Evolutionary conservation across 495 filamentous ascomycete species (phyloP).

Genomic region (Aspergillus baeticus): DNA sequence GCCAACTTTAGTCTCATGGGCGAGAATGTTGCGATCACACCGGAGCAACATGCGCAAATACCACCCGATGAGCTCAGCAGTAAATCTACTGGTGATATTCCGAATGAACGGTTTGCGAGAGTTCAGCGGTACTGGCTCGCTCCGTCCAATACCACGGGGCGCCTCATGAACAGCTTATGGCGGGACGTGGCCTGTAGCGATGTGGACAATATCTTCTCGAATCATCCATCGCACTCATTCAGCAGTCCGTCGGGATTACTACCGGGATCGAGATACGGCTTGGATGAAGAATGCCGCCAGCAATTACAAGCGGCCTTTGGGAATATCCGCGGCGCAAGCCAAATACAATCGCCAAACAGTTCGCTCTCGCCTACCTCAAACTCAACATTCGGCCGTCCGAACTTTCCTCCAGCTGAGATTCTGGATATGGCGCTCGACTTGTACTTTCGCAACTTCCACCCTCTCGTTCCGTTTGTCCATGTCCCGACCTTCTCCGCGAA

Average conservation of each 20-base stretch:
- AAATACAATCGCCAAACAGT: constrained; percentile 27
- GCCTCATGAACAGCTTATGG: constrained; percentile 51
- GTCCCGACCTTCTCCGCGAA: constrained; percentile 50
- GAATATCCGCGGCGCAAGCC: constrained; percentile 17
- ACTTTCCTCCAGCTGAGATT: constrained; percentile 51
- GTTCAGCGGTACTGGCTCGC: constrained; percentile 52
- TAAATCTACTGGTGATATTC: constrained; percentile 38
- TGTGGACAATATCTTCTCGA: constrained; percentile 46
- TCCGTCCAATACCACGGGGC: constrained; percentile 39
- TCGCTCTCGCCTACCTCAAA: constrained; percentile 26
- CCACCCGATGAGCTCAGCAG: constrained; percentile 25
- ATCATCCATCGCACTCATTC: constrained; percentile 22
- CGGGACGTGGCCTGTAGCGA: constrained; percentile 41
- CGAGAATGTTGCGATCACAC: constrained; percentile 24
- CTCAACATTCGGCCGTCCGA: constrained; percentile 25
- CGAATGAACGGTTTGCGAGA: constrained; percentile 47
- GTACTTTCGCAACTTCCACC: constrained; percentile 51
- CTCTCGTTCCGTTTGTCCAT: constrained; percentile 52
- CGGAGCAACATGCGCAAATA: constrained; percentile 26
- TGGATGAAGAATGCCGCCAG: constrained; percentile 50
- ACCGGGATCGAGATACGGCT: constrained; percentile 44
- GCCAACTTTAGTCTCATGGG: constrained; percentile 30
- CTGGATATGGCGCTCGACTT: constrained; percentile 57
- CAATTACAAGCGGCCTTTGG: constrained; percentile 42
- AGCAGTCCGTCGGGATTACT: constrained; percentile 22